These are phyloP conservation scores for Ophidiomyces ophidiicola DNA, from an alignment of 2,329 filamentous ascomycete genomes.

Conservation along the genomic window DNA sequence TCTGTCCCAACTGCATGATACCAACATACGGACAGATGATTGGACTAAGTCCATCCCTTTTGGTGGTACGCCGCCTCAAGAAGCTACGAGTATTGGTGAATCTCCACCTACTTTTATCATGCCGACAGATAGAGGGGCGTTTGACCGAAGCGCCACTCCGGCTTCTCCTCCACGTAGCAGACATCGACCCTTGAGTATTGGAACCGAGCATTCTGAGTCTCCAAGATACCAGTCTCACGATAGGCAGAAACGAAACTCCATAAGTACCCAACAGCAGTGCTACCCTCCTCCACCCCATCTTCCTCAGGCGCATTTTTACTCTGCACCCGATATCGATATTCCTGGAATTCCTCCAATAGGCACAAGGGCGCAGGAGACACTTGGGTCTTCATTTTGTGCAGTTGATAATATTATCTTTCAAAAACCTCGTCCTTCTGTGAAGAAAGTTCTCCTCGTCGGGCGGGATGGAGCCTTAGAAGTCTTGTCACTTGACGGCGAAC, in stretches of 20 bases:
- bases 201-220: slow-evolving; percentile 26
- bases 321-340: slow-evolving; percentile 59
- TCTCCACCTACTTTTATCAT: slow-evolving; percentile 32
- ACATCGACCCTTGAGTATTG: slow-evolving; percentile 33
- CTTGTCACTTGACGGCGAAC: slow-evolving; percentile 58
- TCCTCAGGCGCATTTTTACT: slow-evolving; percentile 65
- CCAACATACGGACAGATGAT: slow-evolving; percentile 29
- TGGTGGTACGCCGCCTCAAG: slow-evolving; percentile 34
- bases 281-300: slow-evolving; percentile 55
- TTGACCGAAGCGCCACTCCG: slow-evolving; percentile 32
- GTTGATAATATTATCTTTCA: slow-evolving; percentile 56
- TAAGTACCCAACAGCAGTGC: slow-evolving; percentile 26
- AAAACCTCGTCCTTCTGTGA: slow-evolving; percentile 28
- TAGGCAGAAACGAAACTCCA: slow-evolving; percentile 29
- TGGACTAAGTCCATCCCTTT: slow-evolving; percentile 36
- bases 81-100: slow-evolving; percentile 25
- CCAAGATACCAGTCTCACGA: slow-evolving; percentile 30
- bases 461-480: slow-evolving; percentile 71
- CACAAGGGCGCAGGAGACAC: slow-evolving; percentile 1
- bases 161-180: slow-evolving; percentile 31
- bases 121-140: slow-evolving; percentile 28
- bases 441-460: slow-evolving; percentile 63
- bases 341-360: slow-evolving; percentile 24
- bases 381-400: slow-evolving; percentile 65
- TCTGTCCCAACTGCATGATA: slow-evolving; percentile 25